phyloP scores from a whole-genome alignment of 805 yeast species.

The Candida verbasci region DNA sequence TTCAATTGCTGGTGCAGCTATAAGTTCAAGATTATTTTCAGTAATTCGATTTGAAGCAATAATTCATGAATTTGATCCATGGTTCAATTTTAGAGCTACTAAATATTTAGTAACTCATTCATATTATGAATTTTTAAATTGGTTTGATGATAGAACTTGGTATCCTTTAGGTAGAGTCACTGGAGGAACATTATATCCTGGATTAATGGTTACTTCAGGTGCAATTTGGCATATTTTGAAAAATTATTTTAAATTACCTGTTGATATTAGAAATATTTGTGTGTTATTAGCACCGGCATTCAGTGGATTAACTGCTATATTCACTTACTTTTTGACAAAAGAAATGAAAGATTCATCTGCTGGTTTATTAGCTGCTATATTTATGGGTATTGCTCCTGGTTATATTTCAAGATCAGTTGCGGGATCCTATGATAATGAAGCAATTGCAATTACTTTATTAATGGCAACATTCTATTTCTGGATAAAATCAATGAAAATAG shows the following conservation, averaged over 20 bases:
- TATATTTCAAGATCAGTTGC: conserved; percentile 98
- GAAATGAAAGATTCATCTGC: conserved; percentile 90
- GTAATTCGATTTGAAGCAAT: conserved; percentile 94
- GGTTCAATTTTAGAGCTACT: conserved; percentile 97
- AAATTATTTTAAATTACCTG: conserved; percentile 64
- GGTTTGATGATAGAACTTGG: conserved; percentile 99
- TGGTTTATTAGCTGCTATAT: conserved; percentile 86
- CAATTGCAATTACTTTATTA: conserved; percentile 91
- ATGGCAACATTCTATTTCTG: conserved; percentile 95
- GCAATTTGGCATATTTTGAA: conserved; percentile 73
- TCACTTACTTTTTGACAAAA: conserved; percentile 79
- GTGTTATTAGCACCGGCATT: conserved; percentile 96
- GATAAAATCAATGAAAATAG: conserved; percentile 91
- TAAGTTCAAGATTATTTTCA: conserved; percentile 89
- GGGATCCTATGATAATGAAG: conserved; percentile 98
- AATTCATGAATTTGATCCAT: conserved; percentile 96
- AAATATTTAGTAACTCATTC: conserved; percentile 80
- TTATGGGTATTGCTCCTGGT: conserved; percentile 98
- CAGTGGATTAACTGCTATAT: conserved; percentile 86
- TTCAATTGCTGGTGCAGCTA: conserved; percentile 84
- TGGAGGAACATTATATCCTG: conserved; percentile 98
- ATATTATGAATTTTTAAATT: conserved; percentile 86
- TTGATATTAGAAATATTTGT: conserved; percentile 93
- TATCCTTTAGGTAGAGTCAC: conserved; percentile 98
- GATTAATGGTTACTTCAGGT: conserved; percentile 96